Evolutionary conservation across 495 filamentous ascomycete species (phyloP), one percentile per base, ranked within the genome.

Genomic region (Polyplosphaeria fusca): DNA sequence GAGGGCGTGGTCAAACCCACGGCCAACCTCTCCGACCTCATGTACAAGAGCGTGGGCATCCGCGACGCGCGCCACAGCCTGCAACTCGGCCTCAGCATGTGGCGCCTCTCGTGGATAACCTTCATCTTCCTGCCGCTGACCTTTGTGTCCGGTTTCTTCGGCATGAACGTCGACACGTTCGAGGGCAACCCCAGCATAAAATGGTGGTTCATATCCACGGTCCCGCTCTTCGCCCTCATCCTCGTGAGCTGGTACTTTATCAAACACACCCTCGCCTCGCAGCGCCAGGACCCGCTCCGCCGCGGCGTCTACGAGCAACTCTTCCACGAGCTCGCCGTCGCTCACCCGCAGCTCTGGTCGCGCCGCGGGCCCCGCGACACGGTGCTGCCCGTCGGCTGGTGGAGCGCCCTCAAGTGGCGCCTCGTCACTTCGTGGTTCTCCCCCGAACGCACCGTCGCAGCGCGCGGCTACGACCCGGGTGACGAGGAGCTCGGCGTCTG

Each of bases 11-110:
- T 77, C 18, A 78, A 79, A 52, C 73, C 77, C 18, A 80, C 78
- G 2, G 64, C 68, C 19, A 74, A 71, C 57, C 66, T 82, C 11
- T 74, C 62, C 14, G 74, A 76, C 37, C 52, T 74, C 52, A 78
- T 82, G 75, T 82, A 82, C 60, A 79, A 80, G 63, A 74, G 71
- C 22, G 79, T 82, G 7, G 76, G 68, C 14, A 80, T 82, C 42
- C 70, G 79, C 20, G 79, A 82, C 50, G 72, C 74, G 16, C 67
- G 77, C 1, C 75, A 79, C 39, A 74, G 71, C 3, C 66, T 82
- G 2, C 74, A 79, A 47, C 71, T 82, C 2, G 75, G 74, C 16
- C 71, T 75, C 3, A 73, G 69, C 57, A 76, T 76, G 70, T 76
- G 74, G 73, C 64, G 73, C 16, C 67, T 67, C 22, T 55, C 54